Evolutionary conservation across 2,329 filamentous ascomycete genomes (phyloP), one percentile per base, ranked within the genome.

Genomic region (Blumeria hordei): DNA sequence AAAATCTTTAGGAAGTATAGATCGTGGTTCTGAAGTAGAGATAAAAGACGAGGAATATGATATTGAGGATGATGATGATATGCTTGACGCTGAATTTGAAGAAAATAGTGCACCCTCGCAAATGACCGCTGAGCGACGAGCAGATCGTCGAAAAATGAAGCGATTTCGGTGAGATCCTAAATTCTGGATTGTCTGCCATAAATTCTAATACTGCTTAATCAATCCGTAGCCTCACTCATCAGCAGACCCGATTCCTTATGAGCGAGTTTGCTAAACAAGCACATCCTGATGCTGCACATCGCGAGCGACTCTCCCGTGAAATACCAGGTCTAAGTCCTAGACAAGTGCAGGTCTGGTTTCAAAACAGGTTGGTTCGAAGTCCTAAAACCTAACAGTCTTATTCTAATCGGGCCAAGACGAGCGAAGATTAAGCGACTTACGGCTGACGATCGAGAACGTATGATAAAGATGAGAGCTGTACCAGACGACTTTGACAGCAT

Each of bases 311-410:
- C 39, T 90, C 88, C 3, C 74, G 83, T 59, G 87, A 95, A 66
- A 95, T 96, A 49, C 88, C 90, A 35, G 90, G 88, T 0, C 70
- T 96, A 52, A 94, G 85, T 63, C 86, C 88, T 39, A 79, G 88
- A 58, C 88, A 96, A 66, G 90, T 96, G 28, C 88, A 96, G 68
- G 88, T 96, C 53, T 96, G 88, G 90, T 96, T 96, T 69, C 88
- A 96, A 69, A 96, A 96, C 69, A 79, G 88, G 88, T 94, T 75
- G 62, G 74, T 64, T 54, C 58, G 18, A 47, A 45, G 14, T n/a
- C 18, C 12, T 47, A 21, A 8, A 11, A 28, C 10, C 18, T 18
- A 21, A 6, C 18, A 47, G 18, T 6, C 21, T 21, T 39, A 18
- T 18, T 51, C 56, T 62, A 52, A 60, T 45, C 56, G 18, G 21